A percentile compares a stretch with the other conserved stretches of the same genome.
These are phyloP conservation scores for Elsinoe australis DNA, from an alignment of 2,329 filamentous ascomycete species.

Conservation along the genomic window DNA sequence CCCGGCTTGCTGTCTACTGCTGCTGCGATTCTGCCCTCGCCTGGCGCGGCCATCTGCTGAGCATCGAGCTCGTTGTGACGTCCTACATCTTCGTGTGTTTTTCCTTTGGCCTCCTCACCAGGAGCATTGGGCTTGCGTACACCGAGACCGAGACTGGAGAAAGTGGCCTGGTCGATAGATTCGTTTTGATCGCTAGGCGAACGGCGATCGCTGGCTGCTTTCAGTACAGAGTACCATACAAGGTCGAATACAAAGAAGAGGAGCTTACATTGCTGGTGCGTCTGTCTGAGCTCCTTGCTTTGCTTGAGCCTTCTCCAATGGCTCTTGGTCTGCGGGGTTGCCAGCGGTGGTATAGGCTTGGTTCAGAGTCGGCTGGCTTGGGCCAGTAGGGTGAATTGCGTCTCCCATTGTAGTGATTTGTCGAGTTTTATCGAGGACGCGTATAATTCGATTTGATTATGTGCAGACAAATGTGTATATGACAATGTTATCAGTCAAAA, in stretches of 20 bases:
- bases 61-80: constrained; percentile 40
- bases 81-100: constrained; percentile 36
- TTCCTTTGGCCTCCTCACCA: constrained; percentile 38
- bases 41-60: constrained; percentile 42
- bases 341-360: constrained; percentile 41
- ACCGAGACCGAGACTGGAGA: constrained; percentile 35
- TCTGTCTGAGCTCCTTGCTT: constrained; percentile 31
- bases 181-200: constrained; percentile 32
- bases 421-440: not conserved
- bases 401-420: constrained; percentile 30
- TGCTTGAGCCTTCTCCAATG: constrained; percentile 32
- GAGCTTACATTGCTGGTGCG: constrained; percentile 20
- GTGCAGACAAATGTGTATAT: too few species aligned
- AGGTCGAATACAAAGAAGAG: not conserved
- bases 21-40: constrained; percentile 38
- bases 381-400: constrained; percentile 34
- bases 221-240: constrained; percentile 7
- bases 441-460: too few species aligned
- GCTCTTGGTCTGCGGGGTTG: constrained; percentile 39
- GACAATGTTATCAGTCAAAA: too few species aligned
- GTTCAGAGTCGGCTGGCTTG: constrained; percentile 38
- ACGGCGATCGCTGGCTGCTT: too few species aligned
- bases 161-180: constrained; percentile 31
- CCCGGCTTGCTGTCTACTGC: constrained; percentile 36
- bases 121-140: constrained; percentile 36